Base-by-base conservation (phyloP, 148 eudicot species). In the Bassia scoparia region DNA sequence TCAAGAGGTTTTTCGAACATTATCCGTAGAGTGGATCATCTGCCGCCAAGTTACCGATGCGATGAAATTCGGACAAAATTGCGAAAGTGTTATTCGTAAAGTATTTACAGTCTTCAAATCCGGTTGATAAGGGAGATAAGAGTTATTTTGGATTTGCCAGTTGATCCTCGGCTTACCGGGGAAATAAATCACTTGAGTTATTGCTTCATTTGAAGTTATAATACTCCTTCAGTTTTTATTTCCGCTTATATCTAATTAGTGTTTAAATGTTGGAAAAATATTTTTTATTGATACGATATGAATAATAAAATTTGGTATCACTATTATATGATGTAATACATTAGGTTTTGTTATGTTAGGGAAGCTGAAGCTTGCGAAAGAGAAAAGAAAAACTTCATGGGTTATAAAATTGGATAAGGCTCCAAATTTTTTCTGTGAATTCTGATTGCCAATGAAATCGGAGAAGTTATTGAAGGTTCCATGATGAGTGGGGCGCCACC, bases 401-500 rank as follows among this genome's bases (percentile, higher is more conserved):
- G 24, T n/a, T 89, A 89, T 81, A n/a, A 88, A 80, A 70, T 73
- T 95, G 78, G 97, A 87, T 81, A 87, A 75, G 67, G 78, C 96
- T 0, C 97, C n/a, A 95, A 71, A 81, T 87, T 61, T 87, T 94
- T 83, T 79, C 89, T 69, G 96, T 91, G 0, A 95, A 88, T 75
- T 74, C n/a, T 88, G 86, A 91, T 91, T 75, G 90, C n/a, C n/a
- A n/a, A 88, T 75, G 99, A 95, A 53, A 84, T 95, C 29, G n/a
- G 97, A 95, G 43, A 92, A 86, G 86, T 95, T 87, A 68, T 74
- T 86, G 92, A 88, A 80, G 68, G 96, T 95, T 73, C 96, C 97
- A n/a, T 38, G 87, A 92, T 77, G 92, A 95, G 72, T 95, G n/a
- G 99, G 99, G 97, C 99, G 30, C 94, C 97, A 43, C 96, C 97